These are phyloP conservation scores for Dactylellina sp. DNA, from an alignment of 2,329 filamentous ascomycete species.

Conservation along the genomic window DNA sequence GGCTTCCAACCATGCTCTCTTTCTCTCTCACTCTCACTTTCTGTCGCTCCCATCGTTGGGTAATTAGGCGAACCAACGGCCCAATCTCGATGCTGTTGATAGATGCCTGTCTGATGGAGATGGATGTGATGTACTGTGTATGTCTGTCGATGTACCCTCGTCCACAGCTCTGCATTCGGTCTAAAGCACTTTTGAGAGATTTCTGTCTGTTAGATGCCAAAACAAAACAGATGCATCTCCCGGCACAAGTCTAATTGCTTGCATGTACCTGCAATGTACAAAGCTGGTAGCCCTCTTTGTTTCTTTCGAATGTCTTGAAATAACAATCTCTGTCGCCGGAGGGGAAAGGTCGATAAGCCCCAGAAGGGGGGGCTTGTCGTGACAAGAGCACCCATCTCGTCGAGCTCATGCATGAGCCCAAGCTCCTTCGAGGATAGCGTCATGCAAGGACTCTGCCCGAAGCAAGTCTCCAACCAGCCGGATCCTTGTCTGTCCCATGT, in stretches of 20 bases:
- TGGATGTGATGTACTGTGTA: not conserved
- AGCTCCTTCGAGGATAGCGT: constrained; percentile 39
- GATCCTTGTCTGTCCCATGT: constrained; percentile 45
- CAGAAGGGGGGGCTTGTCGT: constrained; percentile 24
- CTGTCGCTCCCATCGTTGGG: too few relatives aligned
- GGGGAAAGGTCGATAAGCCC: constrained; percentile 37
- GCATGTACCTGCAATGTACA: too few relatives aligned
- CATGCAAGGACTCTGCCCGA: constrained; percentile 43
- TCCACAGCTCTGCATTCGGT: constrained; percentile 1
- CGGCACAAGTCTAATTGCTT: not conserved
- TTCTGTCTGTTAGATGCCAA: not conserved
- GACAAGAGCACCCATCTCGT: constrained; percentile 40
- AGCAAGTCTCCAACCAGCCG: constrained; percentile 13
- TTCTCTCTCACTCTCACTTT: too few relatives aligned
- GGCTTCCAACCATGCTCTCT: too few relatives aligned
- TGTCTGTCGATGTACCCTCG: not conserved
- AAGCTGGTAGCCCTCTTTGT: too few relatives aligned
- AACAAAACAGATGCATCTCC: not conserved
- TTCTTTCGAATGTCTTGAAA: not conserved
- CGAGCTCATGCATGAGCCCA: constrained; percentile 44
- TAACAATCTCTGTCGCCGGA: constrained; percentile 1
- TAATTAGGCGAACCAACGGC: too few relatives aligned
- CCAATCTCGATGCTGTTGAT: not conserved
- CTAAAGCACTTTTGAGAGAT: constrained; percentile 18
- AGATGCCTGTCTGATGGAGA: not conserved